Percentiles rank a stretch among this genome's conserved stretches.
Evolutionary conservation across 345 rosid species (phyloP).

Genomic region (Firmiana major): DNA sequence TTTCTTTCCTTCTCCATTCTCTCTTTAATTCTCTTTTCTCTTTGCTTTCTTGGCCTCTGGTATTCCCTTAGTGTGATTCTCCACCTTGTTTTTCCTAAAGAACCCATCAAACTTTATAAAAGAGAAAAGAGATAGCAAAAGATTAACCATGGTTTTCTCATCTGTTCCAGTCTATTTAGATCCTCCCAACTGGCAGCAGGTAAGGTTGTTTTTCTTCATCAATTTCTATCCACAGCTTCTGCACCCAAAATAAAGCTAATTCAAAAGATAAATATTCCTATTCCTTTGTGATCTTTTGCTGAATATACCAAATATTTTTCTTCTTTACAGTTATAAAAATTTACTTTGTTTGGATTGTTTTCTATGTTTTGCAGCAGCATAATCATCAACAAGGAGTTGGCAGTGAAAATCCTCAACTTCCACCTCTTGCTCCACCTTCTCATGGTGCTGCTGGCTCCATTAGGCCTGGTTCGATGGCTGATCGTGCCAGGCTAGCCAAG

Average conservation of each 20-base stretch:
- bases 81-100: conserved; percentile 61
- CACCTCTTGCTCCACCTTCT: conserved; percentile 33
- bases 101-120: conserved; percentile 63
- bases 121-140: conserved; percentile 31
- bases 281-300: conserved; percentile 45
- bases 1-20: conserved; percentile 28
- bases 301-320: conserved; percentile 41
- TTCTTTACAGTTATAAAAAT: conserved; percentile 11
- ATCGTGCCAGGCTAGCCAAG: conserved; percentile 67
- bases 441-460: conserved; percentile 30
- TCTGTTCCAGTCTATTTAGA: conserved; percentile 63
- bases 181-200: conserved; percentile 80
- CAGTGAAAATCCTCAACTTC: conserved; percentile 41
- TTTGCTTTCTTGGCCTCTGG: conserved; percentile 42
- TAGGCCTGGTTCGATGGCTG: conserved; percentile 67
- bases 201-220: conserved; percentile 30
- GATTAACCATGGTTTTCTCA: conserved; percentile 63
- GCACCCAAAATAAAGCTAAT: conserved; percentile 20
- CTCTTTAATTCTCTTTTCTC: conserved; percentile 36
- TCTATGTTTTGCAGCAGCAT: conserved; percentile 33
- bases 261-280: conserved; percentile 52
- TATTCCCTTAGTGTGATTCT: conserved; percentile 52
- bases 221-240: conserved; percentile 24
- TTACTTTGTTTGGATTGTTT: background rate
- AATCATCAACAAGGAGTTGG: conserved; percentile 29